Evolutionary conservation across 2,329 filamentous ascomycete genomes (phyloP).

Genomic region (Pyrenophora graminea): DNA sequence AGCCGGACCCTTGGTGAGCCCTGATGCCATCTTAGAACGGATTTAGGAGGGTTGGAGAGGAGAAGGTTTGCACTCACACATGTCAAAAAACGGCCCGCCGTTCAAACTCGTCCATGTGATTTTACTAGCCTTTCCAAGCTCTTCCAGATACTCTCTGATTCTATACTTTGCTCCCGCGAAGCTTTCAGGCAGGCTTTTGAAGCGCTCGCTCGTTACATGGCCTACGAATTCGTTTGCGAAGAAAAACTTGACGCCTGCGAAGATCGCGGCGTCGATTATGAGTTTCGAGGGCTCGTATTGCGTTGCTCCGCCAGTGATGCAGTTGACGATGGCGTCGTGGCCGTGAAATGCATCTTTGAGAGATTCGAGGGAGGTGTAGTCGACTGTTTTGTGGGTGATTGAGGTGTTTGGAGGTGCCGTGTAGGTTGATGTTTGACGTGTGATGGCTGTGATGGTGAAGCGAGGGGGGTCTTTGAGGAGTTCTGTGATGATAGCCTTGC

Average conservation of each 20-base stretch:
- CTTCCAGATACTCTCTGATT: conserved; percentile 31
- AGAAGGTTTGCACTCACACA: conserved; percentile 32
- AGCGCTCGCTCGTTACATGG: conserved; percentile 32
- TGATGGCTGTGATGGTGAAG: conserved; percentile 39
- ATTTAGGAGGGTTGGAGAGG: too few species aligned
- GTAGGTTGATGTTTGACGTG: conserved; percentile 30
- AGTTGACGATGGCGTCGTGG: conserved; percentile 60
- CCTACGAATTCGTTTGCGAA: conserved; percentile 44
- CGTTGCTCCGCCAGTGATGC: conserved; percentile 51
- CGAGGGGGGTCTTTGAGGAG: conserved; percentile 25
- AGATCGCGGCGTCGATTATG: conserved; percentile 42
- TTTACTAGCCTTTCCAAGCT: conserved; percentile 25
- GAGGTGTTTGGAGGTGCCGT: conserved; percentile 16
- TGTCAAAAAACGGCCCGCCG: conserved; percentile 45
- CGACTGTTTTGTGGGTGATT: conserved; percentile 26
- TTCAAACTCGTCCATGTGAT: conserved; percentile 41
- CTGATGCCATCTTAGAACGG: conserved; percentile 11
- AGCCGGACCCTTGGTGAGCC: conserved; percentile 45
- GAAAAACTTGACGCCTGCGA: conserved; percentile 39
- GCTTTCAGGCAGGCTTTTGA: conserved; percentile 30
- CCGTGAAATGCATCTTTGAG: conserved; percentile 52
- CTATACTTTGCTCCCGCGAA: conserved; percentile 34
- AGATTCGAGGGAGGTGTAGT: conserved; percentile 33
- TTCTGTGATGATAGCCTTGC: conserved; percentile 34
- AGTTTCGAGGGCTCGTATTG: conserved; percentile 51